Conservation (phyloP, 1,284 basidiomycete species). For the Fomitopsis schrenkii region DNA sequence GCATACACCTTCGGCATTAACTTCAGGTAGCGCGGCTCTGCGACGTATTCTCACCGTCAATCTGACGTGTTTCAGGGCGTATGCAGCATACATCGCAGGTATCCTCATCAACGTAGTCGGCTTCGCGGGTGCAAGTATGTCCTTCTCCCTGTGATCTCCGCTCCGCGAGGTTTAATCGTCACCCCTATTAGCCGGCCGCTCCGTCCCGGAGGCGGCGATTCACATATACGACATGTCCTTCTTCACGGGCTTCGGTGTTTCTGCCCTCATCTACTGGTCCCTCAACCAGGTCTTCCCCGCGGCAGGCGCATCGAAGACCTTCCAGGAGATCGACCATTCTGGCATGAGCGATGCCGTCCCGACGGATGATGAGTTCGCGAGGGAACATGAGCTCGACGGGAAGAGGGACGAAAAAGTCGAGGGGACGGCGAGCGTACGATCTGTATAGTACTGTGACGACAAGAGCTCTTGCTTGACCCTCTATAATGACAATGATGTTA, state of each 20-base stretch:
- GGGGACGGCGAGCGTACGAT: neutral
- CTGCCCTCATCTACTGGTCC: conserved; percentile 57
- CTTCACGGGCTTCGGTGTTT: conserved; percentile 75
- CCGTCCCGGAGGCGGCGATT: conserved; percentile 61
- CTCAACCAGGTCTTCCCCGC: conserved; percentile 60
- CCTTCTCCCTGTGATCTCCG: conserved; percentile 13
- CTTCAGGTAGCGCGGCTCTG: conserved; percentile 42
- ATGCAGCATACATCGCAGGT: conserved; percentile 68
- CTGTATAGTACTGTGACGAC: neutral
- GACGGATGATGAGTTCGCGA: neutral
- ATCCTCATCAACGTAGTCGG: conserved; percentile 83
- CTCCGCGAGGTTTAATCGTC: conserved; percentile 17
- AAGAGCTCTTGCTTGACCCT: too few species aligned
- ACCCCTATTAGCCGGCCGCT: conserved; percentile 41
- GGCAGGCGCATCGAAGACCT: conserved; percentile 43
- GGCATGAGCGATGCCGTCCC: neutral
- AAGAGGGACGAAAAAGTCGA: conserved; percentile 8
- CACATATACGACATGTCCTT: conserved; percentile 73
- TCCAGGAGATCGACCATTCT: conserved; percentile 64
- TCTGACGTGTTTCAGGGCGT: conserved; percentile 43
- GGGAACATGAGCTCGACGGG: neutral
- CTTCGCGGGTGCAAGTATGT: conserved; percentile 59
- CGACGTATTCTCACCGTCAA: conserved; percentile 8
- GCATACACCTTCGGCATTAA: conserved; percentile 77
- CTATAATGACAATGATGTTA: neutral